Evolutionary conservation across 2,329 filamentous ascomycete genomes (phyloP).

Genomic region (Penicillium italicum): DNA sequence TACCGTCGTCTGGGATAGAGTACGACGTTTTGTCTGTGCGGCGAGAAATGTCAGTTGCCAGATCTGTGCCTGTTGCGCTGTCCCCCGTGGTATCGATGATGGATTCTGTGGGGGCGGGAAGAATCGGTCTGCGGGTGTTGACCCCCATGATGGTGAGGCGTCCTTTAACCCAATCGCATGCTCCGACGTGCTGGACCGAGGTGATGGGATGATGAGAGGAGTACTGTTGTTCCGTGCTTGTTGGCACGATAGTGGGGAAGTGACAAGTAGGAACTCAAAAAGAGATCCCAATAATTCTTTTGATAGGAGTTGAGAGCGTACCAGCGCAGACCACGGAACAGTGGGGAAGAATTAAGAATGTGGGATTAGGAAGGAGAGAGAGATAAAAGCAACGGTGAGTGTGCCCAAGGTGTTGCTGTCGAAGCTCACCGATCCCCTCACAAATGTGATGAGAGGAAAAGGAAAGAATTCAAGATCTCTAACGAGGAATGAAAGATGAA

Average conservation of each 20-base stretch:
- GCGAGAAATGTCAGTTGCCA: constrained; percentile 50
- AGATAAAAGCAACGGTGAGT: constrained; percentile 2
- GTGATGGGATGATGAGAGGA: constrained; percentile 10
- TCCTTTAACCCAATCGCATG: constrained; percentile 37
- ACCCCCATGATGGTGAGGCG: constrained; percentile 45
- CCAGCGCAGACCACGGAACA: constrained; percentile 24
- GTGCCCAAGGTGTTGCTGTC: neutral
- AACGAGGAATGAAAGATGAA: constrained; percentile 13
- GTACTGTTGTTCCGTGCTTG: constrained; percentile 20
- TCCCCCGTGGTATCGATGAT: constrained; percentile 42
- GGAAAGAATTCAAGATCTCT: constrained; percentile 3
- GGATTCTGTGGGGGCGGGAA: constrained; percentile 51
- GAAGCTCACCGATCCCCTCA: constrained; percentile 25
- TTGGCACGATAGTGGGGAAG: constrained; percentile 15
- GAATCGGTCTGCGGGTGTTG: constrained; percentile 46
- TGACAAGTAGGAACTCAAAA: constrained; percentile 8
- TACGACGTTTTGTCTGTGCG: constrained; percentile 51
- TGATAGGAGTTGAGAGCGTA: constrained; percentile 19
- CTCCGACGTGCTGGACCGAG: constrained; percentile 21
- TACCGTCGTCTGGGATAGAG: constrained; percentile 54
- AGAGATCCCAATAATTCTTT: constrained; percentile 6
- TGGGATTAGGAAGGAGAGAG: constrained; percentile 7
- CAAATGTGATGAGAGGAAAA: constrained; percentile 13
- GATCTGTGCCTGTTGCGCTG: constrained; percentile 45
- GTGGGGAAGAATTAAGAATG: constrained; percentile 9